These are phyloP conservation scores for Rutidosis leptorrhynchoides DNA, from an alignment of 129 eudicot species.

Conservation along the genomic window DNA sequence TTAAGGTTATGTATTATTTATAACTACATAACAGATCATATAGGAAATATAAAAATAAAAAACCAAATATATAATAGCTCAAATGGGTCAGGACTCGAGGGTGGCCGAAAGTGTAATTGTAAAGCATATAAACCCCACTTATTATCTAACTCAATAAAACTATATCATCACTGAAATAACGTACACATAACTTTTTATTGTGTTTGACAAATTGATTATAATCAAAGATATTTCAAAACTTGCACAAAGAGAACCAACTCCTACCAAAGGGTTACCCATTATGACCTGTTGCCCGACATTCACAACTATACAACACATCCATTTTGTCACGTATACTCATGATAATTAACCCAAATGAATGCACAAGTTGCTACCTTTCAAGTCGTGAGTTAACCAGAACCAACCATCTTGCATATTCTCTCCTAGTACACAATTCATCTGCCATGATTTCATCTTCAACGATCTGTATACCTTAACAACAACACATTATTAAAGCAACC, in stretches of 20 bases:
- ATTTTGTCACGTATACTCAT: neutral
- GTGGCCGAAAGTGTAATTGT: neutral
- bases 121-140: neutral
- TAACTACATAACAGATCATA: neutral
- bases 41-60: neutral
- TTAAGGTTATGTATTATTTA: neutral
- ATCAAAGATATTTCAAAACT: too few species aligned
- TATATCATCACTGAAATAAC: neutral
- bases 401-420: slow-evolving; percentile 96
- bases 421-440: slow-evolving; percentile 73
- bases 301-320: neutral
- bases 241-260: neutral
- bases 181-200: too few species aligned
- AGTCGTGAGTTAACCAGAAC: slow-evolving; percentile 61
- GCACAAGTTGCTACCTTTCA: slow-evolving; percentile 58
- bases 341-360: neutral
- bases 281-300: neutral
- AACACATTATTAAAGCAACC: slow-evolving; percentile 29
- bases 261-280: neutral
- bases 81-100: neutral
- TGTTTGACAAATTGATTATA: neutral
- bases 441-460: slow-evolving; percentile 72
- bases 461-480: slow-evolving; percentile 80
- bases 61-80: neutral
- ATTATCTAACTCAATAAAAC: too few species aligned